Base-by-base conservation (phyloP, 2,329 filamentous ascomycete species). In the Calonectria montana region DNA sequence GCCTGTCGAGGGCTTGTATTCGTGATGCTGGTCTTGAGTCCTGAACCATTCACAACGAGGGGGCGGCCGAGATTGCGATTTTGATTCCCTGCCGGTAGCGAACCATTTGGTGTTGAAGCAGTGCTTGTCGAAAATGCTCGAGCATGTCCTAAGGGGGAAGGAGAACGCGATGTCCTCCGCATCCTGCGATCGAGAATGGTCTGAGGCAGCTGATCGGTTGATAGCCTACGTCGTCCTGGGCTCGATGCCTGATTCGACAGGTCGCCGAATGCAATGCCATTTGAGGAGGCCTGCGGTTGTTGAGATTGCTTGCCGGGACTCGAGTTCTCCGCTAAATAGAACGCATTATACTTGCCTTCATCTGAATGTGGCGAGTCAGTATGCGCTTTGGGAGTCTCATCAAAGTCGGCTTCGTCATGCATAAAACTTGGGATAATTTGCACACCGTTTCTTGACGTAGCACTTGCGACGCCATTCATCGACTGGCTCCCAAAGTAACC, bases 131-230 rank as follows among this genome's bases (percentile, higher is more conserved):
- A 86, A 37, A 85, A 84, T 1, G 85, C 84, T 59, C 88, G 85
- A 50, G 82, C 80, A 70, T 89, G 88, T 4, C 88, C 87, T 2
- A 89, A 80, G 0, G 89, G 89, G 4, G 89, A 91, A 15, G 88
- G 89, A 6, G 89, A 91, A 16, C 88, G 85, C 2, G 89, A 90
- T 2, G 86, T 86, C 43, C 88, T 84, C 75, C 85, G 86, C 80
- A 90, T 89, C 45, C 88, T 82, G 27, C 87, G 84, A 66, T 90
- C 88, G 8, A 90, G 82, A 27, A 90, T 85, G 13, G 86, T 85
- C 76, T 89, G 89, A 0, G 88, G 87, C 4, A 87, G 80, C 72
- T 90, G 87, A 53, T 90, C 89, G 1, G 88, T 88, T 0, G 89
- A 90, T 13, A 88, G 79, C 15, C 88, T 83, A 35, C 87, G 84